Evolutionary conservation across 345 rosid genomes (phyloP).

Genomic region (Hypericum androsaemum): DNA sequence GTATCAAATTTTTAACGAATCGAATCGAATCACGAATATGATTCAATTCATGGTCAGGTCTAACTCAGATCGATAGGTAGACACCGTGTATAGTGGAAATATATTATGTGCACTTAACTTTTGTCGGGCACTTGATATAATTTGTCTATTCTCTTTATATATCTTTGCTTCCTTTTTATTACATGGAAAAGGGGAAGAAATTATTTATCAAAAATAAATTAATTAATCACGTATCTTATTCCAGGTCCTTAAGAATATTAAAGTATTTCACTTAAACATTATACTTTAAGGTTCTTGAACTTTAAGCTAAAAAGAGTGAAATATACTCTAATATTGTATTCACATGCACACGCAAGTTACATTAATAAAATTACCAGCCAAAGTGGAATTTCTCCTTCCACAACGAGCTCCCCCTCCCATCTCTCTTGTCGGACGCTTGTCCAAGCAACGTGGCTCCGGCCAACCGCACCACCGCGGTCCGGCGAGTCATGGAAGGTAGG

Average conservation of each 20-base stretch:
- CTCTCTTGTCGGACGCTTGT: constrained; percentile 63
- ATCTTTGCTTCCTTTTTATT: too few species aligned
- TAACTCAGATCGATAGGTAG: too few species aligned
- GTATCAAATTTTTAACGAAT: too few species aligned
- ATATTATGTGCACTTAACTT: too few species aligned
- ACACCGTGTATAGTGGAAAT: too few species aligned
- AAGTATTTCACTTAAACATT: background rate
- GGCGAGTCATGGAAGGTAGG: constrained; percentile 19
- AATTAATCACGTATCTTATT: background rate
- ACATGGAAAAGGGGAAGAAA: constrained; percentile 12
- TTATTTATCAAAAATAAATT: background rate
- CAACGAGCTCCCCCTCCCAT: constrained; percentile 77
- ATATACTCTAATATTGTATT: too few species aligned
- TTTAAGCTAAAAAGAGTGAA: too few species aligned
- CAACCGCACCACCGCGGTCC: constrained; percentile 11
- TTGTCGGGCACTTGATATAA: too few species aligned
- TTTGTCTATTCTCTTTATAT: too few species aligned
- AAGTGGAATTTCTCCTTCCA: constrained; percentile 67
- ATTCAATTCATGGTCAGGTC: too few species aligned
- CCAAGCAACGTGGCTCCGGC: constrained; percentile 61
- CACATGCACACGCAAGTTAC: too few species aligned
- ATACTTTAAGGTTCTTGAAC: background rate
- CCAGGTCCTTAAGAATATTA: background rate
- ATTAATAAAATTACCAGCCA: constrained; percentile 70
- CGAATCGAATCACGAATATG: too few species aligned